Evolutionary conservation across 768 basidiomycete genomes (phyloP).

Genomic region (Lactifluus hygrophoroides): DNA sequence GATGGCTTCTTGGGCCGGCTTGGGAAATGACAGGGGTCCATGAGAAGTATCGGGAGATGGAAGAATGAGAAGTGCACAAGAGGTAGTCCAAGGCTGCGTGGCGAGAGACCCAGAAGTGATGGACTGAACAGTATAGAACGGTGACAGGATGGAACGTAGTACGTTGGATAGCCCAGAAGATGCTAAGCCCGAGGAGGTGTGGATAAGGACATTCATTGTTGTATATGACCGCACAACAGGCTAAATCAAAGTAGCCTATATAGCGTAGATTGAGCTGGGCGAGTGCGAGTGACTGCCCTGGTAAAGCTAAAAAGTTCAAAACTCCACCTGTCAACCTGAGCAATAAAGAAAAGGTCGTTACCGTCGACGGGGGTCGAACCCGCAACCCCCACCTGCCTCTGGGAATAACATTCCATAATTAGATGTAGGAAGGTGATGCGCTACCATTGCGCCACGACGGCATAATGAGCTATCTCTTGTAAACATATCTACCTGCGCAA

Average conservation of each 20-base stretch:
- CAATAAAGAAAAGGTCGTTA: constrained; percentile 1
- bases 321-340: neutral
- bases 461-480: neutral
- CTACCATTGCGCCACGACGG: constrained; percentile 31
- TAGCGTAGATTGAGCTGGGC: too few relatives aligned
- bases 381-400: constrained; percentile 28
- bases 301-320: neutral
- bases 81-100: constrained; percentile 65
- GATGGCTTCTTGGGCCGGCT: constrained; percentile 37
- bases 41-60: constrained; percentile 43
- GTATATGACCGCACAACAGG: neutral
- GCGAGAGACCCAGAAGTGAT: constrained; percentile 49
- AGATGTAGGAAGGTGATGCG: constrained; percentile 29
- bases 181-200: constrained; percentile 43
- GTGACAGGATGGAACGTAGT: constrained; percentile 50
- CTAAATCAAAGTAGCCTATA: neutral
- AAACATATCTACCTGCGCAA: neutral
- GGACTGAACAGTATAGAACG: constrained; percentile 72
- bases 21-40: constrained; percentile 31
- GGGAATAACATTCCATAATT: neutral
- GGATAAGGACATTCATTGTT: constrained; percentile 71
- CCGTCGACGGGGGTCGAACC: constrained; percentile 31
- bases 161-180: constrained; percentile 19
- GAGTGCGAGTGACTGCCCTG: too few relatives aligned
- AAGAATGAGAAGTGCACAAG: constrained; percentile 74